Evolutionary conservation across 179 eudicot genomes (phyloP), one percentile per base, ranked within the genome.

Genomic region (Vitellaria paradoxa): DNA sequence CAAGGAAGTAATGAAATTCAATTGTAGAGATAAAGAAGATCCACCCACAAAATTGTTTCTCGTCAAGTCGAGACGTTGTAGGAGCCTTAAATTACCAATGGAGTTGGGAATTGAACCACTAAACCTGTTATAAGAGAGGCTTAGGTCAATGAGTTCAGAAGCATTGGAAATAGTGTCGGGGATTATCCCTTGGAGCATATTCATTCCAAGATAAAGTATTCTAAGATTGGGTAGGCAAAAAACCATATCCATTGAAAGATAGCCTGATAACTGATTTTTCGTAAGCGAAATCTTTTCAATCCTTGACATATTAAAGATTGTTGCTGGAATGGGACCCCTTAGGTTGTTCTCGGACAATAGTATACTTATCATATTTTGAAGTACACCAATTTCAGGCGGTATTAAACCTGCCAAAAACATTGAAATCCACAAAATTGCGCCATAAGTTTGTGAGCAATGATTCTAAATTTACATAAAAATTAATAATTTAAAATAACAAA

Each of bases 301-400:
- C 47, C 82, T 72, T 0, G 87, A 72, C 46, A 81, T 73, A 76
- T 84, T 84, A 72, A 78, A 84, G 67, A 84, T 55, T 10, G 52
- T 23, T 11, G 49, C 40, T 26, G 87, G 87, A 23, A 81, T 68
- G 24, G 30, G 49, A 30, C 82, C 87, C 26, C 72, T 2, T 18
- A 17, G 26, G 0, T 17, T 8, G 12, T 68, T 68, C 0, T 0
- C 10, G 8, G 5, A 0, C 26, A 17, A 3, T 21, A 3, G 5
- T 6, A 68, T 17, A 9, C 26, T 7, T 12, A 13, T 11, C 15
- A 68, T 11, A 7, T 42, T 68, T 4, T 15, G 12, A 68, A 68
- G 71, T 0, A 37, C 42, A 18, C 71, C 71, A 40, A 68, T 7
- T n/a, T 40, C 49, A 15, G 3, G 18, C 6, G 71, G 71, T 14